Conservation (phyloP, 768 basidiomycete genomes). For the Lepiota subincarnata region DNA sequence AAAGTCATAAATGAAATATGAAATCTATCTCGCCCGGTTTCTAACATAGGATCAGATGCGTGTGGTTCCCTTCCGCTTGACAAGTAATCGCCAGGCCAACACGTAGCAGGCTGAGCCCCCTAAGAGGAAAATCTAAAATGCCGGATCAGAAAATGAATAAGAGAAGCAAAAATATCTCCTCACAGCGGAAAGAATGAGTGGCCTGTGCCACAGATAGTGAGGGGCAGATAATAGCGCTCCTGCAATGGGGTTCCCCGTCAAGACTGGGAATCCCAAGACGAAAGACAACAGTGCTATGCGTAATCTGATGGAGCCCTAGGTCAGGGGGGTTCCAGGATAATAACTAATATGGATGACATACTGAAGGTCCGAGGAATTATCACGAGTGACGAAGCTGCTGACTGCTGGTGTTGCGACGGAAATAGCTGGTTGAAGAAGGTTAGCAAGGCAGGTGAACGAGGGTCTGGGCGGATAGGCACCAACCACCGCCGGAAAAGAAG, state of each 20-base stretch:
- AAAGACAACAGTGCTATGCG: slow-evolving; percentile 46
- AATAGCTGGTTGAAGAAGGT: slow-evolving; percentile 26
- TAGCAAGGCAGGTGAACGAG: slow-evolving; percentile 1
- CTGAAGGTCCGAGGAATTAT: slow-evolving; percentile 45
- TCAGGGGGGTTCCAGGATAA: background rate
- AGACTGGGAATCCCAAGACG: slow-evolving; percentile 37
- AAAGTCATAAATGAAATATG: background rate
- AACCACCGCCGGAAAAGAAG: slow-evolving; percentile 53
- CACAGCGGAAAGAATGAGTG: slow-evolving; percentile 43
- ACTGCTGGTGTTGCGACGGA: slow-evolving; percentile 36
- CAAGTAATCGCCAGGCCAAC: slow-evolving; percentile 27
- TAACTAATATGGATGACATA: slow-evolving; percentile 17
- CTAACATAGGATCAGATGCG: slow-evolving; percentile 14
- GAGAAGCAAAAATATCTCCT: background rate
- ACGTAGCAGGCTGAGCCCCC: slow-evolving; percentile 29
- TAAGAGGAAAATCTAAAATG: slow-evolving; percentile 28
- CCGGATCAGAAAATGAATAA: background rate
- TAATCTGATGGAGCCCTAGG: slow-evolving; percentile 23
- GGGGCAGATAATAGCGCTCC: slow-evolving; percentile 43
- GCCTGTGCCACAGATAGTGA: slow-evolving; percentile 34
- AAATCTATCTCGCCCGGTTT: no score
- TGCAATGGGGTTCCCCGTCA: slow-evolving; percentile 50
- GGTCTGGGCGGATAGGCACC: slow-evolving; percentile 14
- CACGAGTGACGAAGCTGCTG: slow-evolving; percentile 32
- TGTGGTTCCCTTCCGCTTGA: slow-evolving; percentile 25